Evolutionary conservation across 1,139 yeast genomes (phyloP).

Genomic region (Spathaspora jeffriesii): DNA sequence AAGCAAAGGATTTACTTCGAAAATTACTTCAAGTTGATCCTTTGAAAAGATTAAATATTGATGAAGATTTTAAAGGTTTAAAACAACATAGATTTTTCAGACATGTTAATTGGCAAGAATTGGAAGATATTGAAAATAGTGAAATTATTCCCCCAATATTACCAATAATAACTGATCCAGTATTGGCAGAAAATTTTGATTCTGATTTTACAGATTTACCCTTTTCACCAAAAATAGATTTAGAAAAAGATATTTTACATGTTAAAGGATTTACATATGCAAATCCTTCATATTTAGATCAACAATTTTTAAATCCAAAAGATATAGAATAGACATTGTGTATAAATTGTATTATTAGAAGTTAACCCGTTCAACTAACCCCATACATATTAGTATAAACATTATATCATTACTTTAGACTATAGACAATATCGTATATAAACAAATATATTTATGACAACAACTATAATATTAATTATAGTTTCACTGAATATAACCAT

Average conservation of each 20-base stretch:
- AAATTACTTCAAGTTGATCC: constrained; percentile 77
- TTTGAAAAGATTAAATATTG: constrained; percentile 70
- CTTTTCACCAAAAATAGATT: constrained; percentile 38
- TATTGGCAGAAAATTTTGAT: constrained; percentile 90
- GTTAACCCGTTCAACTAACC: too few relatives aligned
- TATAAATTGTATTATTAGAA: too few relatives aligned
- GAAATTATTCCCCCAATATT: constrained; percentile 72
- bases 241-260: constrained; percentile 31
- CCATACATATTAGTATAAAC: neutral
- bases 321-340: neutral
- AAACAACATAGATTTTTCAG: constrained; percentile 81
- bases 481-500: constrained; percentile 8
- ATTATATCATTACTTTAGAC: neutral
- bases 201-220: constrained; percentile 82
- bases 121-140: constrained; percentile 45
- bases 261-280: constrained; percentile 47
- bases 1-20: constrained; percentile 80
- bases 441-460: constrained; percentile 2
- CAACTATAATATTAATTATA: constrained; percentile 5
- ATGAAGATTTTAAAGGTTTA: constrained; percentile 48
- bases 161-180: constrained; percentile 84
- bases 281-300: constrained; percentile 35
- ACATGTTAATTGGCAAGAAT: constrained; percentile 70
- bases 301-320: constrained; percentile 6
- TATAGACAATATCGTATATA: constrained; percentile 4